Base-by-base conservation (phyloP, 805 yeast species). In the Yamadazyma olivae region DNA sequence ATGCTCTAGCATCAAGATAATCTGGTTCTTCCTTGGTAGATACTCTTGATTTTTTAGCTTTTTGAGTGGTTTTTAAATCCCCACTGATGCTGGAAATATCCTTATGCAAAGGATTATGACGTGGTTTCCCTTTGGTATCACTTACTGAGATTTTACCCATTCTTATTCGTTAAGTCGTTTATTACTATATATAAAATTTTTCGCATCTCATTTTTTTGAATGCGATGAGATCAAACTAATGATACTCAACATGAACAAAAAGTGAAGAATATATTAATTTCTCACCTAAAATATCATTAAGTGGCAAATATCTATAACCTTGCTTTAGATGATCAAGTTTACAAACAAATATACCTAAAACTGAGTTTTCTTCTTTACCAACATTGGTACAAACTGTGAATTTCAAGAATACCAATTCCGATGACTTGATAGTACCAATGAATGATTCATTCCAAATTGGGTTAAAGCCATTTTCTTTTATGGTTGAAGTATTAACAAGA, bases 301-400 rank as follows among this genome's bases (percentile, higher is more conserved):
- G 58, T 0, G 90, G 88, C 12, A 89, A 57, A 52, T 88, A 93
- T 32, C 97, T 70, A 57, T 81, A 93, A 0, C 99, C 99, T 34
- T 71, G 69, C 31, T 78, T 80, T 44, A 93, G 52, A 42, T 79
- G 71, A n/a, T 69, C 65, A 25, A 91, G 52, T 38, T 82, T 79
- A 13, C 75, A 64, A 16, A 85, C 79, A 39, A 74, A 66, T 6
- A 73, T 66, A 1, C 96, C 96, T 46, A 75, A 53, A 12, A 43
- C 38, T 5, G 57, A 53, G 5, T 48, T 38, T 30, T 49, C 55
- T 19, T 54, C 58, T 10, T 49, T 49, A 2, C 61, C 64, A 2
- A 32, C 30, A 17, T 38, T 22, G 5, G 77, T 59, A 43, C 73
- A 72, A 3, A 81, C 70, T 2, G 68, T 49, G 35, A 85, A 67